Base-by-base conservation (phyloP, 2,329 filamentous ascomycete genomes). In the Curvularia hawaiiensis region DNA sequence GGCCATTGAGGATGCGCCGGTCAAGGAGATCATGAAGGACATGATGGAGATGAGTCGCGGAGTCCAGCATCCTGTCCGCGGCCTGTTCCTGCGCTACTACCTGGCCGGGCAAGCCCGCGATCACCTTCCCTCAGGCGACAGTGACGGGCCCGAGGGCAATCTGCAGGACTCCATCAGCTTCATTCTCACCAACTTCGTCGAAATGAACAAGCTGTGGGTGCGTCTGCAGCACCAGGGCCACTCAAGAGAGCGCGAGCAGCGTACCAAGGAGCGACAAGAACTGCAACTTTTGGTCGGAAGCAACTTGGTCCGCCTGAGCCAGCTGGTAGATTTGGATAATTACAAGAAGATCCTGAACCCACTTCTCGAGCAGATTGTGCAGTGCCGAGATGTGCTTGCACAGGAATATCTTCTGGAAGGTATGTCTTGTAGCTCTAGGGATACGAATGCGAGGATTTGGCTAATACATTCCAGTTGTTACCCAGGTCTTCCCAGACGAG, bases 31-130 rank as follows among this genome's bases (percentile, higher is more conserved):
- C 62, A 99, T 99, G 95, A 99, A 99, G 80, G 95, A 99, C 78
- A 99, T 99, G 95, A 99, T 99, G 95, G 95, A 99, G 79, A 99
- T 99, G 95, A 98, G 92, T 79, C 87, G 95, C 62, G 95, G 95
- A 55, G 93, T 99, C 22, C 95, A 99, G 74, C 95, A 99, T 78
- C 95, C 95, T 16, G 93, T 97, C 62, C 91, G 95, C 56, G 95
- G 95, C 18, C 83, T 99, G 54, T 99, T 99, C 76, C 80, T 99
- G 70, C 88, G 95, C 73, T 99, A 99, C 79, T 99, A 97, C 75
- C 85, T 99, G 50, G 95, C 92, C 24, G 94, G 95, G 38, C 95
- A 99, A 80, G 94, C 95, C 39, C 86, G 95, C 70, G 95, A 99
- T 77, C 88, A 87, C 74, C 83, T 99, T 50, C 95, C 95, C 0